A percentile compares a stretch with the other conserved stretches of the same genome.
Conservation (phyloP, 2,329 filamentous ascomycete genomes). For the Geosmithia morbida region DNA sequence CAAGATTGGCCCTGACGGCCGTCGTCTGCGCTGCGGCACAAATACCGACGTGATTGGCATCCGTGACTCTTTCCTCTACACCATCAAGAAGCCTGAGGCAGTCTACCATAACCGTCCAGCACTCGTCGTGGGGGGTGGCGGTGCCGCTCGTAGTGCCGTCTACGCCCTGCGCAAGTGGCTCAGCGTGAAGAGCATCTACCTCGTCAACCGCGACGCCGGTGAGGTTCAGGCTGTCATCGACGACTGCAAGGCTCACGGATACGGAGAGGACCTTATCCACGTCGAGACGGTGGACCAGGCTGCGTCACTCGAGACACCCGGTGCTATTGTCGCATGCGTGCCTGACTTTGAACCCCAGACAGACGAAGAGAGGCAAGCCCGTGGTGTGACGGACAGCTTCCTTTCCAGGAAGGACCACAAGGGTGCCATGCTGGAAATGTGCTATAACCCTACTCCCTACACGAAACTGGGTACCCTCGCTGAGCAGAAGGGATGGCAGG, state of each 20-base stretch:
- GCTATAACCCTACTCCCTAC: conserved; percentile 61
- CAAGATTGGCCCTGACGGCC: conserved; percentile 25
- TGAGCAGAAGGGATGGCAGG: conserved; percentile 50
- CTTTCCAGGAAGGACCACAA: conserved; percentile 30
- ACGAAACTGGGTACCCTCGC: conserved; percentile 52
- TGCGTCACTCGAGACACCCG: conserved; percentile 38
- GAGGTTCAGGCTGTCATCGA: conserved; percentile 54
- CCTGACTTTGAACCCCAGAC: conserved; percentile 62
- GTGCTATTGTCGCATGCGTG: conserved; percentile 58
- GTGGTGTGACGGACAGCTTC: conserved; percentile 37
- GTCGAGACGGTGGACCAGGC: conserved; percentile 50
- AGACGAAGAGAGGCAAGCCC: conserved; percentile 43
- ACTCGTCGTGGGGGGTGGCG: conserved; percentile 64
- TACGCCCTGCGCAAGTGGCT: conserved; percentile 62
- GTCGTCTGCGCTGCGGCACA: conserved; percentile 49
- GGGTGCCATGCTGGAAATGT: conserved; percentile 68
- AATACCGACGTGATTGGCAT: conserved; percentile 76
- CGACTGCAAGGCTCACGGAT: conserved; percentile 46
- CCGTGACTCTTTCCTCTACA: conserved; percentile 53
- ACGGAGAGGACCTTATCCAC: conserved; percentile 44
- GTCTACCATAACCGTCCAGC: conserved; percentile 46
- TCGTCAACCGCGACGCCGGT: conserved; percentile 56
- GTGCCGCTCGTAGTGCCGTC: conserved; percentile 63
- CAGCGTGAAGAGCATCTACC: conserved; percentile 53
- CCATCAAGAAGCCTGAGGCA: conserved; percentile 26